These are phyloP conservation scores for Pisolithus marmoratus DNA, from an alignment of 768 basidiomycete genomes.

Conservation along the genomic window DNA sequence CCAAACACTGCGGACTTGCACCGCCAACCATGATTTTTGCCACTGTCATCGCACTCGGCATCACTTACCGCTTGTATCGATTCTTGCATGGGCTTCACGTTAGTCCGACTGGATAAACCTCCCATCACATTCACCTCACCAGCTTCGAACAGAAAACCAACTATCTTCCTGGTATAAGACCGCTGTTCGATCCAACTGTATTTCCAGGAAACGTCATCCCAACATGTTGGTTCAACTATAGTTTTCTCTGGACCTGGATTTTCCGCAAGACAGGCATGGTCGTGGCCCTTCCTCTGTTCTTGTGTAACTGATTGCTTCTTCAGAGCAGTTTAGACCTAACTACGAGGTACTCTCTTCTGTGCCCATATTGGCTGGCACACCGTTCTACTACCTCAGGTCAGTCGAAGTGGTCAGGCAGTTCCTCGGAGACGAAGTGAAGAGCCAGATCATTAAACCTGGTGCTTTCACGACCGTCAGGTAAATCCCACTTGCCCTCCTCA, in stretches of 20 bases:
- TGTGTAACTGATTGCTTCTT: background rate
- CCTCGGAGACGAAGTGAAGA: constrained; percentile 8
- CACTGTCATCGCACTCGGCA: background rate
- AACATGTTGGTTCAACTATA: constrained; percentile 40
- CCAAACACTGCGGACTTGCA: too few relatives aligned
- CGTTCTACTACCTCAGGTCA: constrained; percentile 6
- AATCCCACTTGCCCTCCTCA: background rate
- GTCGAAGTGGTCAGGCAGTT: constrained; percentile 6
- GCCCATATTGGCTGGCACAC: constrained; percentile 6
- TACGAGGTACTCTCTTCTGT: constrained; percentile 10
- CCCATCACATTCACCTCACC: background rate
- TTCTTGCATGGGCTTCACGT: background rate
- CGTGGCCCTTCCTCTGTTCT: background rate
- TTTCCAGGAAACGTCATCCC: constrained; percentile 35
- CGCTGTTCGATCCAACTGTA: constrained; percentile 36
- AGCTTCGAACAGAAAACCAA: constrained; percentile 28
- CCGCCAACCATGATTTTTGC: background rate
- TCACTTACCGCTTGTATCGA: background rate
- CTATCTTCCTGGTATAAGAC: constrained; percentile 34
- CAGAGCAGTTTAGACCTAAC: constrained; percentile 10
- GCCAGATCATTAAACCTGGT: constrained; percentile 6
- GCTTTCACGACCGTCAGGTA: constrained; percentile 9
- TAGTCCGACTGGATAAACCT: background rate
- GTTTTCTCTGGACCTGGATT: constrained; percentile 31
- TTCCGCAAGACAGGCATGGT: constrained; percentile 31